Conservation (phyloP, 2,329 filamentous ascomycete genomes). For the Diaporthe destruens region DNA sequence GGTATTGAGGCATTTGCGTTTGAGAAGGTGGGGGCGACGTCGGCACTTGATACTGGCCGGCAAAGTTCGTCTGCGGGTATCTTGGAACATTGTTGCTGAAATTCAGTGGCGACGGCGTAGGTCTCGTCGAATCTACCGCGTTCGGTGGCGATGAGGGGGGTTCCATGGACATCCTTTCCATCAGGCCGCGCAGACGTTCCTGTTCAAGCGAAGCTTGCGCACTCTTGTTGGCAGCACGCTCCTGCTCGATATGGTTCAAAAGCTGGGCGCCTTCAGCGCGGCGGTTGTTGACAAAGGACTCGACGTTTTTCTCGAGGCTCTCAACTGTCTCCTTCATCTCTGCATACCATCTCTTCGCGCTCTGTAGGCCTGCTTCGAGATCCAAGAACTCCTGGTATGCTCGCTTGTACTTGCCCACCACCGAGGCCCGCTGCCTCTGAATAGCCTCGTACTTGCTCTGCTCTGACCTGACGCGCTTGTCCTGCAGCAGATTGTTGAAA, state of each 20-base stretch:
- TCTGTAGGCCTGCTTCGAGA: constrained; percentile 84
- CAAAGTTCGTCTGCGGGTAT: constrained; percentile 67
- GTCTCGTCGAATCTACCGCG: constrained; percentile 51
- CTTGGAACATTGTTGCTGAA: constrained; percentile 54
- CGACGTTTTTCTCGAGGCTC: constrained; percentile 94
- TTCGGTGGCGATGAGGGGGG: constrained; percentile 60
- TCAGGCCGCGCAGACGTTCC: constrained; percentile 86
- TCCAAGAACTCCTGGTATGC: constrained; percentile 94
- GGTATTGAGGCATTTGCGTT: constrained; percentile 56
- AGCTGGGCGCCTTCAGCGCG: constrained; percentile 91
- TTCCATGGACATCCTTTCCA: constrained; percentile 97
- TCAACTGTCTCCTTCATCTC: constrained; percentile 97
- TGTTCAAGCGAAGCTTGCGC: constrained; percentile 83
- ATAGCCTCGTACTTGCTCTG: constrained; percentile 95
- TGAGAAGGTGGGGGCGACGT: constrained; percentile 67
- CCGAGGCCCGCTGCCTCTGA: constrained; percentile 82
- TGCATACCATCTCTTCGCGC: constrained; percentile 92
- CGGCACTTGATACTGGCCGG: constrained; percentile 71
- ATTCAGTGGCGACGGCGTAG: constrained; percentile 53
- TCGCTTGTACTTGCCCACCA: constrained; percentile 89
- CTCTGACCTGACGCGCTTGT: constrained; percentile 92
- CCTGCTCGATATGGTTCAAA: constrained; percentile 87
- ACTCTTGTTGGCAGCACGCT: constrained; percentile 72
- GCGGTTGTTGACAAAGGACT: constrained; percentile 95
- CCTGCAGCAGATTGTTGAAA: constrained; percentile 90